Conservation (phyloP, 1,284 basidiomycete genomes). For the Sanghuangporus sanghuang region DNA sequence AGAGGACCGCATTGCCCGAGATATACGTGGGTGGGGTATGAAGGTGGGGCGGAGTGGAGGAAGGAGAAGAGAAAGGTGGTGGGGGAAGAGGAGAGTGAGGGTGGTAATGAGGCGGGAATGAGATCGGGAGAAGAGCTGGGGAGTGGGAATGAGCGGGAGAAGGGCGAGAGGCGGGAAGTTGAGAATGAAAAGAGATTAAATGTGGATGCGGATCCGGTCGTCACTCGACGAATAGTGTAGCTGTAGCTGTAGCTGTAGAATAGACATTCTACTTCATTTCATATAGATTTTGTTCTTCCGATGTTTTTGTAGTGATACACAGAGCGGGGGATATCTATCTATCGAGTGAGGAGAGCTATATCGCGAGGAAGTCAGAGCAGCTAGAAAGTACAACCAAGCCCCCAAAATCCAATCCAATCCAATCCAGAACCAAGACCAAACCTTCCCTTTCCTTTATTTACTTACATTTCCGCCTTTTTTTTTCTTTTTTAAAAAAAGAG, state of each 20-base stretch:
- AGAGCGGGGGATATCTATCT: not conserved
- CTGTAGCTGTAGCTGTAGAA: not conserved
- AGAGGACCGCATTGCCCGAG: conserved; percentile 39
- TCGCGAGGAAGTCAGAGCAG: too few relatives aligned
- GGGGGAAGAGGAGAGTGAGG: not conserved
- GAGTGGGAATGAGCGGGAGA: not conserved
- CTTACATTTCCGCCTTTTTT: not conserved
- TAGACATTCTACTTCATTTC: not conserved
- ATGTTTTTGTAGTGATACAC: not conserved
- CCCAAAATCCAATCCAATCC: not conserved
- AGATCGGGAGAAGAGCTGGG: not conserved
- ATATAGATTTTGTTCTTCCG: not conserved
- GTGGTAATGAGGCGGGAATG: too few relatives aligned
- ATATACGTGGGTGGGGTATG: conserved; percentile 36
- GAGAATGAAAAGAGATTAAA: not conserved
- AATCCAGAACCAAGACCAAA: not conserved
- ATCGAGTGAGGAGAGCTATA: not conserved
- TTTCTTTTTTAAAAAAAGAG: not conserved
- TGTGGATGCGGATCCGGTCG: not conserved
- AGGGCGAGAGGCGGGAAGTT: not conserved
- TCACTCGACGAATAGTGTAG: not conserved
- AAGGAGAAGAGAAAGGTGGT: conserved; percentile 1
- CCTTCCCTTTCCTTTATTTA: not conserved
- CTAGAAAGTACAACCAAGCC: not conserved
- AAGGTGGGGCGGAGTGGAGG: conserved; percentile 25